A percentile compares a stretch with the other conserved stretches of the same genome.
Conservation (phyloP, 768 basidiomycete genomes). For the Mycena galericulata region DNA sequence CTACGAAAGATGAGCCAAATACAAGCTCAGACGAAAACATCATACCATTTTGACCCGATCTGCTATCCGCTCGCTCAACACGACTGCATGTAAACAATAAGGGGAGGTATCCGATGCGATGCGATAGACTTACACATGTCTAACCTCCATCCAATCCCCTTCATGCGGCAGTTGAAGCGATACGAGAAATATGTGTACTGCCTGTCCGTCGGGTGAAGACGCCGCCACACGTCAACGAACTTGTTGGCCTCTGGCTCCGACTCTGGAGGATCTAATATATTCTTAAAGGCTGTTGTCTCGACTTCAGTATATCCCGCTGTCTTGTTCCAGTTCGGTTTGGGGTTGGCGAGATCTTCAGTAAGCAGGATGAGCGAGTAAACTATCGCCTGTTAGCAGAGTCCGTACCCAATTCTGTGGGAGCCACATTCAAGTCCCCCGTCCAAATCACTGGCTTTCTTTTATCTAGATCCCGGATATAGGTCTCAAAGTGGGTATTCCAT, state of each 20-base stretch:
- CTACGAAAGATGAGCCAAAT: conserved; percentile 41
- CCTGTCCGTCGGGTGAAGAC: conserved; percentile 71
- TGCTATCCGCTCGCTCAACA: conserved; percentile 77
- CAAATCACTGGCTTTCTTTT: conserved; percentile 88
- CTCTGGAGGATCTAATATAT: conserved; percentile 69
- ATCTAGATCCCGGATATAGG: conserved; percentile 79
- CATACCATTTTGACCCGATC: conserved; percentile 71
- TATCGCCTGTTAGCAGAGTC: background rate
- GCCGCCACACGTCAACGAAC: conserved; percentile 87
- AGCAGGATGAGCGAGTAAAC: background rate
- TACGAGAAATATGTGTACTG: conserved; percentile 91
- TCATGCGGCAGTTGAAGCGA: conserved; percentile 81
- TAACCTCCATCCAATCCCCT: conserved; percentile 89
- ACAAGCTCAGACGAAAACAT: background rate
- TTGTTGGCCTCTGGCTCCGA: conserved; percentile 51
- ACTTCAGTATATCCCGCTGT: conserved; percentile 86
- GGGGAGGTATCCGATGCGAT: background rate
- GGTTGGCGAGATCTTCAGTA: conserved; percentile 71
- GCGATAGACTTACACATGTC: conserved; percentile 74
- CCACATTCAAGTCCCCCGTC: conserved; percentile 90
- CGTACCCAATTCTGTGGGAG: conserved; percentile 78
- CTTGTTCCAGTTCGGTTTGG: conserved; percentile 88
- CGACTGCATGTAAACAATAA: conserved; percentile 57
- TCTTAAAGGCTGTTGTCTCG: conserved; percentile 81
- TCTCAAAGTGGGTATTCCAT: conserved; percentile 85